phyloP scores from a whole-genome alignment of 2,329 filamentous ascomycete genomes.

The Aspergillus sp. region DNA sequence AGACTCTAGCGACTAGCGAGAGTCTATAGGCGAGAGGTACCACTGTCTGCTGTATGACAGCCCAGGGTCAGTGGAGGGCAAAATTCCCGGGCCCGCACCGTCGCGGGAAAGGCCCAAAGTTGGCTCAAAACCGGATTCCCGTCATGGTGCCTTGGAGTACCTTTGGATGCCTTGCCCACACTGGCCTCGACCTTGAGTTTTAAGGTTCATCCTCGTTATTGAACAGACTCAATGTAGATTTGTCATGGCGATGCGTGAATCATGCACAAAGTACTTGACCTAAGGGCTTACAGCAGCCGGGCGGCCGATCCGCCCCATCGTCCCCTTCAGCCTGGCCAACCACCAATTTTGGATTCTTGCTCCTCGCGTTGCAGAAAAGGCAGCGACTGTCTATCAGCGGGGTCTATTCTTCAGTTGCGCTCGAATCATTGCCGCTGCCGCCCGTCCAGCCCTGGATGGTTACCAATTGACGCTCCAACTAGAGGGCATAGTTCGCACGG shows the following conservation, averaged over 20 bases:
- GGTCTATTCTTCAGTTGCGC: not conserved
- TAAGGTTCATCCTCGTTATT: not conserved
- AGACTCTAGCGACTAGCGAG: no score
- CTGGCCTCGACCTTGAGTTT: not conserved
- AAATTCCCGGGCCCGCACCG: not conserved
- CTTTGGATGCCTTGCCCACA: not conserved
- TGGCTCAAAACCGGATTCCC: not conserved
- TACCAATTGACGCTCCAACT: not conserved
- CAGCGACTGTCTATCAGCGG: not conserved
- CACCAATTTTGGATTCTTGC: not conserved
- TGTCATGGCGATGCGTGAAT: not conserved
- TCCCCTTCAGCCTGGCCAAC: not conserved
- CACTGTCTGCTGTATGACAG: no score
- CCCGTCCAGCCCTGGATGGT: not conserved
- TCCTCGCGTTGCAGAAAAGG: not conserved
- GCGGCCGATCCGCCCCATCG: not conserved
- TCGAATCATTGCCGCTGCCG: not conserved
- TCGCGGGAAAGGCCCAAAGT: not conserved
- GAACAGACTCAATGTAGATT: not conserved
- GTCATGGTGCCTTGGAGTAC: not conserved
- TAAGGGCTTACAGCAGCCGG: not conserved
- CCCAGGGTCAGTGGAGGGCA: no score
- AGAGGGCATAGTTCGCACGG: conserved; percentile 5
- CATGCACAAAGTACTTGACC: no score
- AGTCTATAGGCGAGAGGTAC: no score